A percentile compares a stretch with the other conserved stretches of the same genome.
Conservation (phyloP, 768 basidiomycete genomes). For the Agaricus subrufescens region DNA sequence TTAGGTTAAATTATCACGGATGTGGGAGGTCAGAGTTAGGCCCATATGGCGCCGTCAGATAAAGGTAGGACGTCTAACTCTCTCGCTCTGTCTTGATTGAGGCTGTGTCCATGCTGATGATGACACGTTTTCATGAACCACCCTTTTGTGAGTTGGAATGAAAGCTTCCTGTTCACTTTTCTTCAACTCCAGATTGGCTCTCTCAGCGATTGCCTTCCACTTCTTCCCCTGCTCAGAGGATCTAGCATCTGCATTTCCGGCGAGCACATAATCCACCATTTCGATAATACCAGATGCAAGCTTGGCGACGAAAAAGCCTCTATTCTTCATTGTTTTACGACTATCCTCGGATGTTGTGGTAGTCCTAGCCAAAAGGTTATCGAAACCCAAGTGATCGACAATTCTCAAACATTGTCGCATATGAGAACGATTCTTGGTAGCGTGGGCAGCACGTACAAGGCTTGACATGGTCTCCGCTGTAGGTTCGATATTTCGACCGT, state of each 20-base stretch:
- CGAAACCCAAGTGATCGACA: constrained; percentile 39
- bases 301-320: constrained; percentile 40
- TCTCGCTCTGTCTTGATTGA: background rate
- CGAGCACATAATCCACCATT: constrained; percentile 30
- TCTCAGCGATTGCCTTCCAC: constrained; percentile 23
- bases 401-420: constrained; percentile 62
- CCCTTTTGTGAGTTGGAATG: constrained; percentile 1
- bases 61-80: background rate
- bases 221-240: constrained; percentile 19
- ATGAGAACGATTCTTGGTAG: constrained; percentile 42
- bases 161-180: constrained; percentile 6
- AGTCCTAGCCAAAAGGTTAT: constrained; percentile 25
- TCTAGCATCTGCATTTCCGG: constrained; percentile 17
- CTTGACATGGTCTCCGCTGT: constrained; percentile 51
- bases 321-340: constrained; percentile 27
- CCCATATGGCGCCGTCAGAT: background rate
- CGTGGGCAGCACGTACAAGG: constrained; percentile 55
- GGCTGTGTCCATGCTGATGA: background rate
- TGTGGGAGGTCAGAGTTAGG: background rate
- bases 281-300: constrained; percentile 42
- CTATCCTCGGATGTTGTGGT: constrained; percentile 20
- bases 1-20: too few species aligned
- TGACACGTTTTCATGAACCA: background rate
- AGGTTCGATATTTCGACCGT: constrained; percentile 40
- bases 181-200: constrained; percentile 7